Percentiles rank a stretch among this genome's conserved stretches.
These are phyloP conservation scores for Hysterium pulicare DNA, from an alignment of 2,329 filamentous ascomycete species.

Conservation along the genomic window DNA sequence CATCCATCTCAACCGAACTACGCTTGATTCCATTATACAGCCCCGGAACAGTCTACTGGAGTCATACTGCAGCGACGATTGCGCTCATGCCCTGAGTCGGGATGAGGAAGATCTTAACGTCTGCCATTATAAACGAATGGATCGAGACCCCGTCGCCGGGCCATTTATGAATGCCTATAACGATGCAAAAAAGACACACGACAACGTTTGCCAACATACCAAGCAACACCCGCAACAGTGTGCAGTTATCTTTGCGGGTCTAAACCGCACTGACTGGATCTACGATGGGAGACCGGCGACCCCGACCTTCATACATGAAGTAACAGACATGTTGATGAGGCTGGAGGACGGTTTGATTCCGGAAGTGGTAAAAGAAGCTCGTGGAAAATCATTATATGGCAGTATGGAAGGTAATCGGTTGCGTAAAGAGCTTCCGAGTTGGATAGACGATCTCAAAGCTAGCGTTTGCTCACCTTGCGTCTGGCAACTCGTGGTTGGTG, in stretches of 20 bases:
- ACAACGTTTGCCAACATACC: background rate
- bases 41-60: background rate
- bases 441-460: background rate
- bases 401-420: background rate
- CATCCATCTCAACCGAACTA: background rate
- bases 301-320: background rate
- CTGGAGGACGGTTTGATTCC: background rate
- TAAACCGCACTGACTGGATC: background rate
- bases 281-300: background rate
- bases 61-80: background rate
- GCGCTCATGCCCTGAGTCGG: background rate
- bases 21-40: background rate
- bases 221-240: background rate
- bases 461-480: background rate
- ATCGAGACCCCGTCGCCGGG: background rate
- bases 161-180: background rate
- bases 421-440: background rate
- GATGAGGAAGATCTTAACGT: background rate
- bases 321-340: background rate
- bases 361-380: background rate
- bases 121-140: background rate
- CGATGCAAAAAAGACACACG: background rate
- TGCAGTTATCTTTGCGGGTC: background rate
- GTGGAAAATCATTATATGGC: background rate
- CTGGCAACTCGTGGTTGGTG: background rate